These are phyloP conservation scores for Pseudogymnoascus sp. DNA, from an alignment of 2,329 filamentous ascomycete genomes.

Conservation along the genomic window DNA sequence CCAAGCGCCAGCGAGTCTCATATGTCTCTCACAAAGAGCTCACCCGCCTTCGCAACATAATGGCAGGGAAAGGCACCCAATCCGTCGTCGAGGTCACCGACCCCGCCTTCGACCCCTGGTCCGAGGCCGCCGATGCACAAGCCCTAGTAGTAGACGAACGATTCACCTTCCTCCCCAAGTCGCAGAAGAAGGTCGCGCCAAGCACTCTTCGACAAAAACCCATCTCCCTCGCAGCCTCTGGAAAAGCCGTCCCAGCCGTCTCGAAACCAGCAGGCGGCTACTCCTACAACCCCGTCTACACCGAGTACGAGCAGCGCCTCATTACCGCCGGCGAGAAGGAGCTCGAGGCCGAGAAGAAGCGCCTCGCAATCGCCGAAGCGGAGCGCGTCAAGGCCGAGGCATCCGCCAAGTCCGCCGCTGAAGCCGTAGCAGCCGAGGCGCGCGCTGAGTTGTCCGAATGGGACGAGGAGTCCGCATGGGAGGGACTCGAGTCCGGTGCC, in stretches of 20 bases:
- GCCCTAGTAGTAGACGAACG: slow-evolving; percentile 39
- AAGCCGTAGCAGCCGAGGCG: slow-evolving; percentile 65
- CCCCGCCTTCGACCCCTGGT: slow-evolving; percentile 75
- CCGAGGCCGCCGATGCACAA: slow-evolving; percentile 37
- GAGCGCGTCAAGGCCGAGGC: slow-evolving; percentile 57
- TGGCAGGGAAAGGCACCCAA: slow-evolving; percentile 51
- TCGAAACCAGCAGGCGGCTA: slow-evolving; percentile 70
- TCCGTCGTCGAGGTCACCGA: slow-evolving; percentile 43
- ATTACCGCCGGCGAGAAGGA: slow-evolving; percentile 69
- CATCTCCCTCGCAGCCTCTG: slow-evolving; percentile 72
- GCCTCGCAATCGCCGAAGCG: slow-evolving; percentile 56
- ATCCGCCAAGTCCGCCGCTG: slow-evolving; percentile 59
- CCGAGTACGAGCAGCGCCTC: slow-evolving; percentile 74
- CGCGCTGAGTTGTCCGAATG: slow-evolving; percentile 58
- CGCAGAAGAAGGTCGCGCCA: slow-evolving; percentile 61
- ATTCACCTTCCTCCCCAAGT: slow-evolving; percentile 59
- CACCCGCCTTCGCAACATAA: slow-evolving; percentile 65
- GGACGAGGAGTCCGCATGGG: slow-evolving; percentile 89
- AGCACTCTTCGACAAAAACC: slow-evolving; percentile 67
- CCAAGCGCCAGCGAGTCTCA: slow-evolving; percentile 68
- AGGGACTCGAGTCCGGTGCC: slow-evolving; percentile 74
- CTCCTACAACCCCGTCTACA: slow-evolving; percentile 86
- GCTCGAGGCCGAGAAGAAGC: slow-evolving; percentile 67
- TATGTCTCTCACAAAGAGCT: slow-evolving; percentile 84
- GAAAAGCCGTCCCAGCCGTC: slow-evolving; percentile 71